A percentile compares a stretch with the other conserved stretches of the same genome.
These are phyloP conservation scores for Fusarium incarnatum DNA, from an alignment of 2,329 filamentous ascomycete genomes.

Conservation along the genomic window DNA sequence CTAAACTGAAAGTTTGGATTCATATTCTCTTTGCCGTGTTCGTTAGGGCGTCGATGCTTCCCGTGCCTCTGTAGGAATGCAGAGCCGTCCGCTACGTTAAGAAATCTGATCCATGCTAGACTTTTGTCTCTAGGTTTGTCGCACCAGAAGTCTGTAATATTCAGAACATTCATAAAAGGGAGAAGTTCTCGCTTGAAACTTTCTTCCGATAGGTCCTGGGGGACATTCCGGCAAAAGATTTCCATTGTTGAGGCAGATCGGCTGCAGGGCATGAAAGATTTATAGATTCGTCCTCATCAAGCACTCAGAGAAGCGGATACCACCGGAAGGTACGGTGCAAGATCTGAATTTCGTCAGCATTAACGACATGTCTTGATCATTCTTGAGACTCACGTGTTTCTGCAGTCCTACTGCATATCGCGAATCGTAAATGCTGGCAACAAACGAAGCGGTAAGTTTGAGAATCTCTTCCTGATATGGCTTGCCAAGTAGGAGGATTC, in stretches of 20 bases:
- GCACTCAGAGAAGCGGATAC: background rate
- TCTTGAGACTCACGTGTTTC: background rate
- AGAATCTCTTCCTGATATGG: background rate
- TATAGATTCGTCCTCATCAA: too few relatives aligned
- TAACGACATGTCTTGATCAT: background rate
- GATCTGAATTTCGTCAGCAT: background rate
- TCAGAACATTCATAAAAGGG: conserved; percentile 55
- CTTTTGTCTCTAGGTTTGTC: conserved; percentile 54
- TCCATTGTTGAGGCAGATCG: conserved; percentile 54
- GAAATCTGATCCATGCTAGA: conserved; percentile 58
- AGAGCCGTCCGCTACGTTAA: conserved; percentile 53
- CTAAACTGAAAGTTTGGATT: background rate
- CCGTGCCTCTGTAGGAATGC: conserved; percentile 56
- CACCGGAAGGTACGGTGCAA: background rate
- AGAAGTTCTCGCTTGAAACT: conserved; percentile 54
- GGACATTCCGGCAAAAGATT: conserved; percentile 58
- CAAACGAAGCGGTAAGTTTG: background rate
- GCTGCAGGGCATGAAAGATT: background rate
- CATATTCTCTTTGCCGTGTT: conserved; percentile 9
- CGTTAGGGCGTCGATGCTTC: conserved; percentile 36
- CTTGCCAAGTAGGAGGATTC: background rate
- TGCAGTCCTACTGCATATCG: background rate
- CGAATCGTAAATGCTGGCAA: background rate
- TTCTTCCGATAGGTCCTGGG: conserved; percentile 54
- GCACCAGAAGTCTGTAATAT: conserved; percentile 58